Percentiles rank a stretch among this genome's conserved stretches.
Conservation (phyloP, 345 rosid species). For the Eucalyptus globulus region DNA sequence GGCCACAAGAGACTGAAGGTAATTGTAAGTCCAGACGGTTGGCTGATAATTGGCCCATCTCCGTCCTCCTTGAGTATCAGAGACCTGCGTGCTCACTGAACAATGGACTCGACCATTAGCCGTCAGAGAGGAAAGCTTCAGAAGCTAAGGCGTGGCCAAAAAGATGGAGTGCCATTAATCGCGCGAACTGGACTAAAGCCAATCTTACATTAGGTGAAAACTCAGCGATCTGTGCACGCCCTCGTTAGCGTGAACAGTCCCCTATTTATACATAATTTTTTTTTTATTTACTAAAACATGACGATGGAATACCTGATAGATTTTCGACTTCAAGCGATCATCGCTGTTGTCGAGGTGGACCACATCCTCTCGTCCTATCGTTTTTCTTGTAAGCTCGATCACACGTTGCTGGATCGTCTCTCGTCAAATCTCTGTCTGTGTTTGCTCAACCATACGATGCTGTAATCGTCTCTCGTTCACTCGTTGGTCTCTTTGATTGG, state of each 20-base stretch:
- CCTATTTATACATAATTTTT: not conserved
- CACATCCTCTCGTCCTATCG: not conserved
- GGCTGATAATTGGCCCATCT: not conserved
- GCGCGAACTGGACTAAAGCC: not conserved
- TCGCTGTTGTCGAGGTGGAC: not conserved
- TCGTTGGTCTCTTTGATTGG: not conserved
- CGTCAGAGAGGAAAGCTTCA: not conserved
- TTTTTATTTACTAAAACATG: not conserved
- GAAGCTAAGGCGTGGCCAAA: not conserved
- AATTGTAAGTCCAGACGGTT: not conserved
- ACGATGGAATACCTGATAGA: not conserved
- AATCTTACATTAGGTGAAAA: not conserved
- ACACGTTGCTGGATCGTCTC: not conserved
- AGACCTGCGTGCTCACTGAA: not conserved
- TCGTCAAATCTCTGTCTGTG: not conserved
- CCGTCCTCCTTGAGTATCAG: not conserved
- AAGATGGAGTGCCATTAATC: not conserved
- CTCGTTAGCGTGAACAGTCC: not conserved
- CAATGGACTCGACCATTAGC: not conserved
- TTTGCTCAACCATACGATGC: not conserved
- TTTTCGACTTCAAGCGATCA: not conserved
- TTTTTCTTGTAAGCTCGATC: not conserved
- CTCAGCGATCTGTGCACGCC: not conserved
- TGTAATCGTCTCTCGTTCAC: not conserved
- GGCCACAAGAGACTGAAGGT: not conserved